Base-by-base conservation (phyloP, 345 rosid species). In the Eutrema heterophyllum region DNA sequence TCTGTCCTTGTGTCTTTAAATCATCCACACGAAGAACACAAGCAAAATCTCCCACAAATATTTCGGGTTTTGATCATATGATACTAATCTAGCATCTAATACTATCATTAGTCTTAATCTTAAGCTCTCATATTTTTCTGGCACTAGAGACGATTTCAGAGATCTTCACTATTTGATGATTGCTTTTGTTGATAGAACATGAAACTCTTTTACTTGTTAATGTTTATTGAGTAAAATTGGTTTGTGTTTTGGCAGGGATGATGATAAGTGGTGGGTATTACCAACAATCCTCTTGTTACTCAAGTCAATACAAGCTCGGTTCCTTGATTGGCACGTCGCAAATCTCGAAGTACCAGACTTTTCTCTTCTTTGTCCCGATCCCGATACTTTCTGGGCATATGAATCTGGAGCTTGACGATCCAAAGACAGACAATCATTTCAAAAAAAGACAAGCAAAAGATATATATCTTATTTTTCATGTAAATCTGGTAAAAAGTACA, bases 251-350 rank as follows among this genome's bases (percentile, higher is more conserved):
- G 44, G 62, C 86, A 95, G 97, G 64, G 97, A 90, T 60, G 97
- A 86, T 46, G 87, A 88, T 68, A 82, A 85, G 59, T 95, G 99
- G 99, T 95, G 99, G 99, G 79, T 92, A 36, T 81, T 95, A 81
- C 96, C 97, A 30, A 86, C 93, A 5, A 41, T 85, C 46, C 93
- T 95, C 27, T 51, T 88, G 52, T 61, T 88, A 65, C 78, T 85
- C 75, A 95, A 95, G 84, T 66, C 88, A 2, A 51, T 84, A 64
- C 99, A 95, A 81, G 97, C 97, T 71, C 93, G 91, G 43, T 81
- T 95, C 30, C 82, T 90, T 4, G 93, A 95, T 74, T 88, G 97
- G 96, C 97, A 92, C 67, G 83, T 95, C 14, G 99, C 97, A 13
- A 95, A 95, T 85, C 85, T 95, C 4, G 97, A 95, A 82, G 82